Evolutionary conservation across 768 basidiomycete species (phyloP), one percentile per base, ranked within the genome.

Genomic region (Macrolepiota fuliginosa): DNA sequence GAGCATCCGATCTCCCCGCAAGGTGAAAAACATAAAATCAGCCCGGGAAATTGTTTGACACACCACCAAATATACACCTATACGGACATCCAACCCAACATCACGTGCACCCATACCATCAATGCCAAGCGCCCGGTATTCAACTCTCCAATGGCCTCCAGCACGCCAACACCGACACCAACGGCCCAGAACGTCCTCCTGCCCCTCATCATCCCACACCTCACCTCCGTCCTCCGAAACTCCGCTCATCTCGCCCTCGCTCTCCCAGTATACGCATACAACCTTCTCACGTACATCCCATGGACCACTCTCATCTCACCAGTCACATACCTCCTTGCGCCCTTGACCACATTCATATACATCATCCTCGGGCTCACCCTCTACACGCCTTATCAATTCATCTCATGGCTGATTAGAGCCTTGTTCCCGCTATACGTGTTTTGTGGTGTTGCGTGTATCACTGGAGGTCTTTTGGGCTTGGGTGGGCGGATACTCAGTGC

Each of bases 341-440:
- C 88, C 1, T 53, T 82, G 53, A 67, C 76, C 32, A 72, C 82
- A 53, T 72, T 83, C 62, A 35, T 75, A 35, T 68, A 81, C 12
- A 67, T 85, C 25, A 19, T 77, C 6, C 61, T 79, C 24, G 75
- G 81, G 50, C 40, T 80, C 24, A 72, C 81, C 58, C 42, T 89
- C 2, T 70, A 74, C 63, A 73, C 76, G 22, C 88, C 88, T 0
- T 81, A 79, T 64, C 63, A 67, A 12, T 67, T 79, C 37, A 63
- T 72, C 22, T 53, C 71, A 5, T 78, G 74, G 67, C 58, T 81
- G 27, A 68, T 80, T 17, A 76, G 80, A 6, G 74, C 77, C 10
- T 54, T 86, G 1, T 84, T 82, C 51, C 86, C 86, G 0, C 54
- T 86, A 36, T 87, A 87, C 64, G 78, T 85, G 13, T 80, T 87